Evolutionary conservation across 805 yeast species (phyloP), one percentile per base, ranked within the genome.

Genomic region (Kluyveromyces dobzhanskii): DNA sequence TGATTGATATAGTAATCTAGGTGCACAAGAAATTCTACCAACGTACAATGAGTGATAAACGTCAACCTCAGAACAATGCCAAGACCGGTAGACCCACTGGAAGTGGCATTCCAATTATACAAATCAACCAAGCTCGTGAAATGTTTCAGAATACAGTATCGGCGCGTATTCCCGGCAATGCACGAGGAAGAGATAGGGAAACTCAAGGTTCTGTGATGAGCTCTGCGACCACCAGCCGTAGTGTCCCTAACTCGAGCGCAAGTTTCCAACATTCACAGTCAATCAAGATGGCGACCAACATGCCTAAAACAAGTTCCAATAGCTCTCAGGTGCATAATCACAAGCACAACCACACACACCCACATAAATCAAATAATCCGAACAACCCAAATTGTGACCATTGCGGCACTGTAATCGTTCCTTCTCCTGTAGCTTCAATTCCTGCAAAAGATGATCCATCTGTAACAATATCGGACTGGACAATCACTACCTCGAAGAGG

Each of bases 351-450:
- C 38, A 11, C 13, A 27, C 37, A 10, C 26, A 31, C 12, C 47
- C 54, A 24, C 61, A 57, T 32, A 44, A 35, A 21, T 56, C 62
- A 30, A 55, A 54, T 30, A 58, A 53, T 32, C 62, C 62, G 10
- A 53, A 58, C 17, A 67, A 69, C 61, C 71, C 71, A 1, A 65
- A 63, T 21, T 82, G 90, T 53, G 61, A 53, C 3, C 74, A 73
- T 42, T 83, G 92, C 60, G 87, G 88, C 0, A 62, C 71, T 3
- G 84, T 81, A 27, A 80, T 82, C 7, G 80, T 81, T n/a, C 92
- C 94, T 1, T 70, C 85, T 1, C 94, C 92, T 2, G 69, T 67
- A 18, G 76, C 90, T 1, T 63, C 76, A 5, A 62, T 70, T 41
- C 94, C 92, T 0, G 49, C 78, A 10, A 66, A 65, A 29, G 85